Evolutionary conservation across 176 grass and related monocot species (phyloP).

Genomic region (Triticum urartu): DNA sequence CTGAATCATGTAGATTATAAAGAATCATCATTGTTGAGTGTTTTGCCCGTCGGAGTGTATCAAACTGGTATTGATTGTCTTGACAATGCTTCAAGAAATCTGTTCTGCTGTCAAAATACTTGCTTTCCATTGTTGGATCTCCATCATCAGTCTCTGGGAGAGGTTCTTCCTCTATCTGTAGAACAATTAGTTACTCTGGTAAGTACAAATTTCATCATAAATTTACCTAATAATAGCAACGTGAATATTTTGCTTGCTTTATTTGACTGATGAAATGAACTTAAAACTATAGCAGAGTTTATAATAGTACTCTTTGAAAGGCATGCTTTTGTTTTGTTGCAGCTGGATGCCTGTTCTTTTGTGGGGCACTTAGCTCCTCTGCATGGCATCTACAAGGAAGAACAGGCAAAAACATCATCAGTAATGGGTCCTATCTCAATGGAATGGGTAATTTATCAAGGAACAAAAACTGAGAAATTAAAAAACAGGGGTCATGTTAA

Average conservation of each 20-base stretch:
- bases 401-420: conserved; percentile 21
- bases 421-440: neutral
- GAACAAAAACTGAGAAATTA: neutral
- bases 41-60: conserved; percentile 91
- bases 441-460: neutral
- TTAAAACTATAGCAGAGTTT: conserved; percentile 13
- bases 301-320: conserved; percentile 57
- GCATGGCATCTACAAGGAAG: conserved; percentile 59
- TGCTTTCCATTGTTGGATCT: conserved; percentile 68
- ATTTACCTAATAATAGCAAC: conserved; percentile 23
- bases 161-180: conserved; percentile 54
- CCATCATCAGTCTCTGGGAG: conserved; percentile 63
- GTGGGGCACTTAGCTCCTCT: conserved; percentile 56
- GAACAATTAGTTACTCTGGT: conserved; percentile 22
- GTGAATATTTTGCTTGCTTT: neutral
- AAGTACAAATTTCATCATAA: conserved; percentile 35
- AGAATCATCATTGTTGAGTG: conserved; percentile 98
- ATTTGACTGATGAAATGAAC: neutral
- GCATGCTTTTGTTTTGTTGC: conserved; percentile 67
- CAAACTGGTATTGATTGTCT: conserved; percentile 84
- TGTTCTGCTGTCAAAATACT: conserved; percentile 82
- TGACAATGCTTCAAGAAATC: conserved; percentile 88
- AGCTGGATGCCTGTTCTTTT: conserved; percentile 83
- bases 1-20: conserved; percentile 74
- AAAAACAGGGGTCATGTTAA: neutral